These are phyloP conservation scores for Sclerotinia minor DNA, from an alignment of 2,329 filamentous ascomycete genomes.

Conservation along the genomic window DNA sequence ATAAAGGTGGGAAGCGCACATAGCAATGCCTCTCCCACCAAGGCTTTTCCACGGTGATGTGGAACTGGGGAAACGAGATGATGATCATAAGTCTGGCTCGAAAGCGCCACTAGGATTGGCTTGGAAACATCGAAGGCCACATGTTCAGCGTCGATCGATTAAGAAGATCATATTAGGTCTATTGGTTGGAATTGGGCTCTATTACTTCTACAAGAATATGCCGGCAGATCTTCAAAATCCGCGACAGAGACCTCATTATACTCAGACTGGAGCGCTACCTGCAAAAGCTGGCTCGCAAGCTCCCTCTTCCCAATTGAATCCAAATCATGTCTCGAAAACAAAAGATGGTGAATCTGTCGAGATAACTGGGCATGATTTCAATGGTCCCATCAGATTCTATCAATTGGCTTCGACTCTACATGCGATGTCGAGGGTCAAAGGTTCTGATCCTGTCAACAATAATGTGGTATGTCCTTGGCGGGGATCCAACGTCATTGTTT, in stretches of 20 bases:
- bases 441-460: slow-evolving; percentile 54
- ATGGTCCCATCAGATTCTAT: slow-evolving; percentile 69
- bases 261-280: slow-evolving; percentile 31
- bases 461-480: slow-evolving; percentile 61
- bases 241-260: slow-evolving; percentile 43
- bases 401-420: slow-evolving; percentile 64
- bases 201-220: slow-evolving; percentile 65
- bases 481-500: not conserved
- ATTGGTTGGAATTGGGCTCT: slow-evolving; percentile 53
- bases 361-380: slow-evolving; percentile 53
- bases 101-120: slow-evolving; percentile 37
- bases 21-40: slow-evolving; percentile 44
- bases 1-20: slow-evolving; percentile 35
- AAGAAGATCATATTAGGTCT: slow-evolving; percentile 54
- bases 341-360: slow-evolving; percentile 32
- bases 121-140: slow-evolving; percentile 44
- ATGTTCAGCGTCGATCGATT: slow-evolving; percentile 50
- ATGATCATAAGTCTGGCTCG: slow-evolving; percentile 53
- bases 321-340: slow-evolving; percentile 19
- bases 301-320: slow-evolving; percentile 14
- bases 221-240: slow-evolving; percentile 49
- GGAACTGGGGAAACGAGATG: slow-evolving; percentile 65
- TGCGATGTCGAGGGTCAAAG: slow-evolving; percentile 55
- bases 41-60: slow-evolving; percentile 54
- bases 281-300: slow-evolving; percentile 17